Evolutionary conservation across 495 filamentous ascomycete genomes (phyloP), one percentile per base, ranked within the genome.

Genomic region (Articulospora tetracladia): DNA sequence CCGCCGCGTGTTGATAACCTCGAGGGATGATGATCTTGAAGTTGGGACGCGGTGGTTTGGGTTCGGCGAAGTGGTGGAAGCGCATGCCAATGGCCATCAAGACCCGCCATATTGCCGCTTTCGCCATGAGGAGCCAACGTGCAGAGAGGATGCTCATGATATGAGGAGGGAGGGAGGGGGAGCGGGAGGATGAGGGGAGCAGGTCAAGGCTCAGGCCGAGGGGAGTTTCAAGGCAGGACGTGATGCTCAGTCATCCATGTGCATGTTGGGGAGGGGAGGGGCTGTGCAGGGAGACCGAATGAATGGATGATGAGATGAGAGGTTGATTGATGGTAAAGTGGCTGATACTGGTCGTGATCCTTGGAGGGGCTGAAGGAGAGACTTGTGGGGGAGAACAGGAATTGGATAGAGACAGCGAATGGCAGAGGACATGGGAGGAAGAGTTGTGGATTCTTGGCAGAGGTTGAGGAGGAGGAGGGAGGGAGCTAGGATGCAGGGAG

Each of bases 11-110:
- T 76, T 20, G 76, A 85, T 55, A 87, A 64, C n/a, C 84, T 86
- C 52, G 83, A 79, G 0, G 81, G 47, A 96, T 82, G 27, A 76
- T 73, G 32, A 81, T 81, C 51, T 78, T 77, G 76, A 95, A 95
- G 30, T 75, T 71, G 7, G 90, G 88, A 32, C 69, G 72, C 1
- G 88, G 87, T 0, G 90, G 88, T 17, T 81, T 78, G 0, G 91
- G 88, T 6, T 79, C 72, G 0, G 88, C 82, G 48, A 90, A 72
- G 32, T 79, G 83, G 70, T 96, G 91, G 10, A 96, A 74, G 44
- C 80, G 74, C 88, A 94, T 91, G 67, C 91, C 91, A 27, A 92
- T 76, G 60, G 77, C 78, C 82, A 93, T 91, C n/a, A 93, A 74
- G 62, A 79, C 78, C 46, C 92, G 81, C 90, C 90, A 94, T 70